Evolutionary conservation across 2,329 filamentous ascomycete species (phyloP).

Genomic region (Fusarium domesticum): DNA sequence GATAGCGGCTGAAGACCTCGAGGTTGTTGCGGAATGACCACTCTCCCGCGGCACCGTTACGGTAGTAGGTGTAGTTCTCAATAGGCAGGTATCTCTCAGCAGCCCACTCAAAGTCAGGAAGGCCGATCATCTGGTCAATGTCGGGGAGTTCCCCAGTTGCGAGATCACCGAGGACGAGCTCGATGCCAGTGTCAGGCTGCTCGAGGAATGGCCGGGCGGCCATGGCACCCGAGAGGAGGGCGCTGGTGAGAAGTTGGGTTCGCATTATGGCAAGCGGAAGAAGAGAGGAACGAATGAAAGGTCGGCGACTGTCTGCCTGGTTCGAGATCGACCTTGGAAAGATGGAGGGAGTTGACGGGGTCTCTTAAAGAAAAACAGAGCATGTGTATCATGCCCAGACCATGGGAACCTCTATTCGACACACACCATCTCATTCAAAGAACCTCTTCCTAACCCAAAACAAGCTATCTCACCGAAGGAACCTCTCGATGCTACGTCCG

Average conservation of each 20-base stretch:
- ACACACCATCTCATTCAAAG: neutral
- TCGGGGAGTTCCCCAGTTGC: slow-evolving; percentile 39
- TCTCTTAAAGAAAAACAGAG: neutral
- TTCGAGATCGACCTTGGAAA: no score
- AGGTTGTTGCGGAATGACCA: slow-evolving; percentile 57
- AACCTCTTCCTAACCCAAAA: neutral
- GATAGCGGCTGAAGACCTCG: slow-evolving; percentile 50
- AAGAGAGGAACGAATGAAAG: no score
- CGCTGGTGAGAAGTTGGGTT: slow-evolving; percentile 21
- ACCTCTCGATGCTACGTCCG: no score
- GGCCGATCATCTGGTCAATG: slow-evolving; percentile 44
- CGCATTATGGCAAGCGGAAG: no score
- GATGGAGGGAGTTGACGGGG: slow-evolving; percentile 1
- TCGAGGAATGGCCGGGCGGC: slow-evolving; percentile 45
- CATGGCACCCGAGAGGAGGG: slow-evolving; percentile 35
- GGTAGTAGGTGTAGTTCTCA: slow-evolving; percentile 54
- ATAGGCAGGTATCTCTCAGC: slow-evolving; percentile 47
- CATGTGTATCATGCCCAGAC: neutral
- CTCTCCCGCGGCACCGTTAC: slow-evolving; percentile 54
- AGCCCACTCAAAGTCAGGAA: slow-evolving; percentile 54
- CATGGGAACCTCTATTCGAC: no score
- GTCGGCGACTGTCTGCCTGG: no score
- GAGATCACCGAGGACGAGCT: slow-evolving; percentile 36
- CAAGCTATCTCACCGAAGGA: neutral
- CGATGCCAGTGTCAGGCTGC: slow-evolving; percentile 46